Conservation (phyloP, 2,329 filamentous ascomycete genomes). For the Diaporthe eres region DNA sequence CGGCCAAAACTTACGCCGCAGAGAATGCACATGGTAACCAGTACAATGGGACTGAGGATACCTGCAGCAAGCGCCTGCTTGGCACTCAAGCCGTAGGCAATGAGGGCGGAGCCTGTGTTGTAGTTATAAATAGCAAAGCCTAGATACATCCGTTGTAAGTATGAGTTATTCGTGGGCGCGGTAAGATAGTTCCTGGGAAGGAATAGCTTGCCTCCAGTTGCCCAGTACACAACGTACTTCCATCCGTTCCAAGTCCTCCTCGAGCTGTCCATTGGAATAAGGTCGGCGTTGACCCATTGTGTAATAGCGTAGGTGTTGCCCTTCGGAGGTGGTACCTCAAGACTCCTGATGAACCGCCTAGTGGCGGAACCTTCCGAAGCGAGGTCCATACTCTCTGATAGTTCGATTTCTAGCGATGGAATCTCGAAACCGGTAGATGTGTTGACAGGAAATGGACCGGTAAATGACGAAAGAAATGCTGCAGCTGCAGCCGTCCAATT, state of each 20-base stretch:
- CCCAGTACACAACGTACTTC: conserved; percentile 37
- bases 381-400: conserved; percentile 19
- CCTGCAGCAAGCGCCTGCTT: conserved; percentile 35
- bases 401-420: neutral
- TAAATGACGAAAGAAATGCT: neutral
- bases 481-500: conserved; percentile 2
- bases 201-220: conserved; percentile 30
- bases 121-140: conserved; percentile 38
- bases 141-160: neutral
- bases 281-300: conserved; percentile 32
- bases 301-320: conserved; percentile 33
- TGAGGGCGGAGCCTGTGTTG: conserved; percentile 36
- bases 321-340: conserved; percentile 27
- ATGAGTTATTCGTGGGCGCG: neutral
- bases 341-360: conserved; percentile 13
- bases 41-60: conserved; percentile 30
- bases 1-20: conserved; percentile 27
- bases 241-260: conserved; percentile 34
- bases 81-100: conserved; percentile 34
- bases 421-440: neutral
- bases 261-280: conserved; percentile 35
- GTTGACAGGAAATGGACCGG: neutral
- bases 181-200: neutral
- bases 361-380: conserved; percentile 24
- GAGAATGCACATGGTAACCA: conserved; percentile 32